phyloP scores from a whole-genome alignment of 176 grass and related monocot genomes.

The sorghum (Sorghum bicolor) region Sorghum_bicolor_NCBIv3 NC_012875.2:52813001-52813500 shows the following conservation, averaged over 20 bases:
- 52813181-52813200: constrained; percentile 90
- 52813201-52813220: constrained; percentile 86
- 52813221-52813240: constrained; percentile 78
- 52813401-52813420: not conserved
- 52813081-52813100: not conserved
- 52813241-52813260: constrained; percentile 53
- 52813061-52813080: not conserved
- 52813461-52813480: not conserved
- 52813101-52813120: not conserved
- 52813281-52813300: not conserved
- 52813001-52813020: not conserved
- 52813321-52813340: not conserved
- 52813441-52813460: not conserved
- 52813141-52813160: constrained; percentile 47
- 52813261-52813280: constrained; percentile 32
- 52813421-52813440: not conserved
- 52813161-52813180: constrained; percentile 94
- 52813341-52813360: not conserved
- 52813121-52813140: not conserved
- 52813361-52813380: not conserved
- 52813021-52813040: not conserved
- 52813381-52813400: not conserved
- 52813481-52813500: not conserved
- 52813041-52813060: not conserved
- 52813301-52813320: not conserved